Evolutionary conservation across 1,284 basidiomycete genomes (phyloP).

Genomic region (Erythrobasidium hasegawianum): DNA sequence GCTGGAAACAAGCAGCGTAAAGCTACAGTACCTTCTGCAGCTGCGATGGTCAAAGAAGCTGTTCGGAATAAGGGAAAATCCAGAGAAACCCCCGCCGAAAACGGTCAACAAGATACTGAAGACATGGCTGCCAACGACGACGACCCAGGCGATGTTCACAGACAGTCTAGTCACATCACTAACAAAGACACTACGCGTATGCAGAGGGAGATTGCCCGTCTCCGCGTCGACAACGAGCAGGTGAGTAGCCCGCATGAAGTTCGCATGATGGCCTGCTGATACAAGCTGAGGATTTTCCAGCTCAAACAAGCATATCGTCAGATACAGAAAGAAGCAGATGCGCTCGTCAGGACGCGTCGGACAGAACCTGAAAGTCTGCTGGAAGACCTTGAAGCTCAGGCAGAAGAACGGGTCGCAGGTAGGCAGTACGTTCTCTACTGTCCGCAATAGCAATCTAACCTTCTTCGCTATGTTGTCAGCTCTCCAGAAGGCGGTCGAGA

Average conservation of each 20-base stretch:
- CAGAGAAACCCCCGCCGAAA: no score
- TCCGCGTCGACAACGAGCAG: conserved; percentile 1
- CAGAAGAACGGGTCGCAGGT: conserved; percentile 4
- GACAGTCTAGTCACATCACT: neutral
- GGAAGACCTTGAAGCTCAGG: neutral
- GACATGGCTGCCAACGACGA: neutral
- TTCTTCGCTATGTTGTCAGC: neutral
- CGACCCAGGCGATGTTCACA: neutral
- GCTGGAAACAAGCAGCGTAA: no score
- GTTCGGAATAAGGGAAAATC: neutral
- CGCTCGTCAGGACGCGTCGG: neutral
- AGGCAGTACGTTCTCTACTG: no score
- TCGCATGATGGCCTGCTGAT: neutral
- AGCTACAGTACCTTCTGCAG: neutral
- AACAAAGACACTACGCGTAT: neutral
- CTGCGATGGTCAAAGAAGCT: neutral
- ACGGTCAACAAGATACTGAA: neutral
- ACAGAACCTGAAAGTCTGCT: neutral
- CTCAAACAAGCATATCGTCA: neutral
- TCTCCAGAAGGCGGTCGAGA: conserved; percentile 9
- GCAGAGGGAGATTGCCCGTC: neutral
- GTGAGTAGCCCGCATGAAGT: neutral
- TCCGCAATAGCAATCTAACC: neutral
- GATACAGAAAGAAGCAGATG: neutral
- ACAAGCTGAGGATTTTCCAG: neutral